A percentile compares a stretch with the other conserved stretches of the same genome.
Evolutionary conservation across 306 rosid species (phyloP).

Genomic region (Inga oerstediana): DNA sequence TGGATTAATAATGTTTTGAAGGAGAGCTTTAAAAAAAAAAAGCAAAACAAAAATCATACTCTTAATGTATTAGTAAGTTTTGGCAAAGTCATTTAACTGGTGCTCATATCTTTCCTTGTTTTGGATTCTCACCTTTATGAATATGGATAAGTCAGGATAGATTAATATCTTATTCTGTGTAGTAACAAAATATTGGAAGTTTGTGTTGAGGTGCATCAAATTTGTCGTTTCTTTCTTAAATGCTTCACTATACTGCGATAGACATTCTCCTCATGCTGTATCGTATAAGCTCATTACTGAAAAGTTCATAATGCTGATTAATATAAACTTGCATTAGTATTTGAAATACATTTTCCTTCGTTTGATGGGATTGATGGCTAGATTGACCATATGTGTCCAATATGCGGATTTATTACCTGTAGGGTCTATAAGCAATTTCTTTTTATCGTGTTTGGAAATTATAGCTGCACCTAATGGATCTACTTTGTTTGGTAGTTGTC

Average conservation of each 20-base stretch:
- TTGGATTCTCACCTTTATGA: neutral
- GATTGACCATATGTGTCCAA: neutral
- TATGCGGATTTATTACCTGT: neutral
- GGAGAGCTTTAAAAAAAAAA: neutral
- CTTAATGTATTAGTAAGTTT: neutral
- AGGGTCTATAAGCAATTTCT: neutral
- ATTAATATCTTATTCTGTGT: too few species aligned
- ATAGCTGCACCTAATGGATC: slow-evolving; percentile 29
- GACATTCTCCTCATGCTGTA: neutral
- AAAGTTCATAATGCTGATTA: neutral
- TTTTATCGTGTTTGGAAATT: neutral
- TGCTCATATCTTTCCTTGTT: neutral
- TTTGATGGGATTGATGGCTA: neutral
- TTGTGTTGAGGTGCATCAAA: neutral
- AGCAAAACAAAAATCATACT: neutral
- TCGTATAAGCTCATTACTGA: neutral
- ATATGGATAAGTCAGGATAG: neutral
- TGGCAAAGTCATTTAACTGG: neutral
- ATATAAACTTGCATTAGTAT: neutral
- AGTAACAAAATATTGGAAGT: neutral
- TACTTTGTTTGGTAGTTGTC: slow-evolving; percentile 23
- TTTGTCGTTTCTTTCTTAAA: neutral
- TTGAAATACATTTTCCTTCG: neutral
- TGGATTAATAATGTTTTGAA: neutral
- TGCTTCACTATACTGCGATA: neutral